phyloP scores from a whole-genome alignment of 2,329 filamentous ascomycete species.

The Fusarium sp. region DNA sequence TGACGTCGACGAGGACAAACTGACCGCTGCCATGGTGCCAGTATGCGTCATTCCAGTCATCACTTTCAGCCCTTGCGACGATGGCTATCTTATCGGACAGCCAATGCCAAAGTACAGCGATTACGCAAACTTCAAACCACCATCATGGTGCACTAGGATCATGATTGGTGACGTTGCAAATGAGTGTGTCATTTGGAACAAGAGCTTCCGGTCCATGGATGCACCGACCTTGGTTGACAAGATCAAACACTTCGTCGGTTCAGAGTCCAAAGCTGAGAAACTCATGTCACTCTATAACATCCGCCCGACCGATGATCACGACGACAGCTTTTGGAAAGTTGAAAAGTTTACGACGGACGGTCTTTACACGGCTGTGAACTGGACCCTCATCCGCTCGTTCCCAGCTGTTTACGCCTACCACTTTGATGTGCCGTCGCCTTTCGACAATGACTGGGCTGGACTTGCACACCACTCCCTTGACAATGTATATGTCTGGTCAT shows the following conservation, averaged over 20 bases:
- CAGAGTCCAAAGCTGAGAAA: not conserved
- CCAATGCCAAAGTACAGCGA: not conserved
- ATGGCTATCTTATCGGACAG: slow-evolving; percentile 1
- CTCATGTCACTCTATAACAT: slow-evolving; percentile 16
- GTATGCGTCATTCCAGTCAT: slow-evolving; percentile 12
- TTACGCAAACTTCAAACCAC: slow-evolving; percentile 7
- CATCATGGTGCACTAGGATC: slow-evolving; percentile 22
- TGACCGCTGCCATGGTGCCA: slow-evolving; percentile 20
- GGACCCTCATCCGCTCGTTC: slow-evolving; percentile 2
- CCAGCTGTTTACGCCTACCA: slow-evolving; percentile 29
- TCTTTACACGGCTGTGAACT: slow-evolving; percentile 27
- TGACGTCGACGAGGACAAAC: not conserved
- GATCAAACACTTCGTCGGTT: slow-evolving; percentile 7
- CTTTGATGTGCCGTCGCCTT: slow-evolving; percentile 39
- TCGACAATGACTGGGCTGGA: slow-evolving; percentile 36
- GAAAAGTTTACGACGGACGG: slow-evolving; percentile 32
- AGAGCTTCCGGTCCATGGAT: slow-evolving; percentile 11
- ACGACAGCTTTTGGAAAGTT: slow-evolving; percentile 21
- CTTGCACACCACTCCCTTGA: slow-evolving; percentile 36
- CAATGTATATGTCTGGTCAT: slow-evolving; percentile 34
- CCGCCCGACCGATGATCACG: not conserved
- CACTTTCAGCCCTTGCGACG: slow-evolving; percentile 11
- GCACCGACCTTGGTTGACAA: slow-evolving; percentile 4
- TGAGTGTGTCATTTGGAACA: slow-evolving; percentile 43
- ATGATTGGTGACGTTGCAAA: slow-evolving; percentile 35